Conservation (phyloP, 2,329 filamentous ascomycete species). For the Ascochyta koolunga region DNA sequence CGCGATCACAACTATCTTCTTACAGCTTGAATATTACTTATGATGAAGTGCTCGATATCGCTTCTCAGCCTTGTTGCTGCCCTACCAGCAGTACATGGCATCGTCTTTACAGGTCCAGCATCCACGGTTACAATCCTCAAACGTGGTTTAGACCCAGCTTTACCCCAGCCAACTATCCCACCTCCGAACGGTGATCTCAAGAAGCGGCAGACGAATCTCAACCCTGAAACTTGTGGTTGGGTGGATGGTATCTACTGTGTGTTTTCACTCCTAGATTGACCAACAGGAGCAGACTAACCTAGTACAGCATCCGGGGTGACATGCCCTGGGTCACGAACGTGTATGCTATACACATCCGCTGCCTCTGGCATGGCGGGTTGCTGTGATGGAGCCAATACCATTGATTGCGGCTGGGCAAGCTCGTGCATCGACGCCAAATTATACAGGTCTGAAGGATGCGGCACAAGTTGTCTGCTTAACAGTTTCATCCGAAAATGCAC, state of each 20-base stretch:
- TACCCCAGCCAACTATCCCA: conserved; percentile 30
- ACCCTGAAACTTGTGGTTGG: conserved; percentile 35
- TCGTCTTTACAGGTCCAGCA: conserved; percentile 30
- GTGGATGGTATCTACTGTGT: conserved; percentile 28
- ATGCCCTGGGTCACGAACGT: conserved; percentile 28
- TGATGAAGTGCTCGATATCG: conserved; percentile 12
- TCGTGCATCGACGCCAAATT: conserved; percentile 32
- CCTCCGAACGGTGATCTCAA: conserved; percentile 27
- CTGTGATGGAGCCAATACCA: conserved; percentile 27
- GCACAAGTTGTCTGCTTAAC: conserved; percentile 24
- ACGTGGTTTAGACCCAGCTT: conserved; percentile 18
- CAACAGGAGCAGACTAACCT: not conserved
- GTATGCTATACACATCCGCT: conserved; percentile 33
- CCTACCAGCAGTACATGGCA: conserved; percentile 21
- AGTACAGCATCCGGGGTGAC: conserved; percentile 20
- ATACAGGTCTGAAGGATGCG: conserved; percentile 23
- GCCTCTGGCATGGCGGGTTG: conserved; percentile 35
- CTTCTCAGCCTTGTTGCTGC: conserved; percentile 21
- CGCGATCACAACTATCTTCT: not conserved
- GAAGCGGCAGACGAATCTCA: conserved; percentile 21
- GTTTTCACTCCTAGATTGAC: not conserved
- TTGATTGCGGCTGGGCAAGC: conserved; percentile 33
- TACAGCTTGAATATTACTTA: not conserved
- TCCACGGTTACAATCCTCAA: conserved; percentile 22
- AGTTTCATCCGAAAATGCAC: conserved; percentile 36